Base-by-base conservation (phyloP, 208 protist genomes). In the Leishmania major region DNA sequence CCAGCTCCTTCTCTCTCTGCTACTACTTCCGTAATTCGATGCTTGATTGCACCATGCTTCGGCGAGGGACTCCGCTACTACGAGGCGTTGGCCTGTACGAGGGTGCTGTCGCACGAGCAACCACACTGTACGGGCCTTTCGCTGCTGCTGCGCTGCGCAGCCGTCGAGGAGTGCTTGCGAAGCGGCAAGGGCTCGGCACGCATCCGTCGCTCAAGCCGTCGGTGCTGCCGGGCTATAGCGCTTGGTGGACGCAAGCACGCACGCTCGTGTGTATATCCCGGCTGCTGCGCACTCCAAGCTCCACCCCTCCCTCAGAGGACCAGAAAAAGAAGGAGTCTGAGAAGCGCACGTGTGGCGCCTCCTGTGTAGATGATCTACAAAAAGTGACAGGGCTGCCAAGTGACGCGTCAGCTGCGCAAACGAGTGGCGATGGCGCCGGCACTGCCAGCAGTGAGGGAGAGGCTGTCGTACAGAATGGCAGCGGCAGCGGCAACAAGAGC, bases 201-300 rank as follows among this genome's bases (percentile, higher is more conserved):
- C 47, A 62, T 43, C 8, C 35, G 19, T 45, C 6, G 31, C 73
- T 67, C 47, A 66, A 13, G 35, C 49, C 75, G 47, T 69, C 75
- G 55, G 55, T 6, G 75, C 31, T 6, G 40, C 75, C 31, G 25
- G 75, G 49, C n/a, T 62, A 8, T 45, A 66, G 75, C 75, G 75
- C 75, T n/a, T 43, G 53, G 75, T 64, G 40, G 43, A 66, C 57
- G 22, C 75, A 78, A 47, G 49, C 74, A 25, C 75, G 83, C 45
- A 77, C 83, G 37, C 43, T 83, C 40, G 75, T 83, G 40, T 82
- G 78, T 47, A 69, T 78, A 22, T 86, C 83, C 75, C 74, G 78
- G 83, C 74, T 77, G 55, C 57, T 86, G 47, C 69, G 59, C 37
- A 51, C 62, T 47, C 73, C 64, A 22, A 80, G 60, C 49, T 1